Conservation (phyloP, 306 rosid genomes). For the Astragalus glycyphyllos region DNA sequence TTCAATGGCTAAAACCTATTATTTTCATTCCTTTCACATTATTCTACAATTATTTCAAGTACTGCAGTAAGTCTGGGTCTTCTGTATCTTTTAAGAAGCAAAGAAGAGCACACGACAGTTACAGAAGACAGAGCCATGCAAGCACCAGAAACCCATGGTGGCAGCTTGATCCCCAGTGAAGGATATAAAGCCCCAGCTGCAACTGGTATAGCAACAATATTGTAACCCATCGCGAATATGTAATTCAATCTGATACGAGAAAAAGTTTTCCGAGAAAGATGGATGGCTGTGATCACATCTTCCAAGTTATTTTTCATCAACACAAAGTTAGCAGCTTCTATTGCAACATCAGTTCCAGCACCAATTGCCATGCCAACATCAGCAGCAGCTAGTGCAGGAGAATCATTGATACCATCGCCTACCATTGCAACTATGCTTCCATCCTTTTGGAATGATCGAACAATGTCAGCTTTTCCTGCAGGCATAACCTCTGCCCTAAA, state of each 20-base stretch:
- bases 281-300: conserved; percentile 97
- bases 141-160: conserved; percentile 99
- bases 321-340: conserved; percentile 93
- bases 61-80: conserved; percentile 79
- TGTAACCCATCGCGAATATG: conserved; percentile 90
- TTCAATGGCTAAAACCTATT: conserved; percentile 39
- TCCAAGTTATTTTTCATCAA: conserved; percentile 92
- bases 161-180: conserved; percentile 71
- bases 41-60: conserved; percentile 89
- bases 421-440: conserved; percentile 96
- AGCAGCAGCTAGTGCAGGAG: conserved; percentile 95
- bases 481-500: conserved; percentile 98
- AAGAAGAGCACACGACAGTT: conserved; percentile 90
- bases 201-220: conserved; percentile 81
- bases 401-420: conserved; percentile 97
- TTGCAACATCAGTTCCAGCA: conserved; percentile 96
- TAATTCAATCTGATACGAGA: conserved; percentile 81
- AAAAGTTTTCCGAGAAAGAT: conserved; percentile 89
- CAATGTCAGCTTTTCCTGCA: conserved; percentile 88
- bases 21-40: conserved; percentile 40
- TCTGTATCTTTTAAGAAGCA: conserved; percentile 83
- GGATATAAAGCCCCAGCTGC: conserved; percentile 91
- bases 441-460: conserved; percentile 76
- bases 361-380: conserved; percentile 98
- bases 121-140: conserved; percentile 98